phyloP scores from a whole-genome alignment of 1,284 basidiomycete species.

The Polyporus tsugae region DNA sequence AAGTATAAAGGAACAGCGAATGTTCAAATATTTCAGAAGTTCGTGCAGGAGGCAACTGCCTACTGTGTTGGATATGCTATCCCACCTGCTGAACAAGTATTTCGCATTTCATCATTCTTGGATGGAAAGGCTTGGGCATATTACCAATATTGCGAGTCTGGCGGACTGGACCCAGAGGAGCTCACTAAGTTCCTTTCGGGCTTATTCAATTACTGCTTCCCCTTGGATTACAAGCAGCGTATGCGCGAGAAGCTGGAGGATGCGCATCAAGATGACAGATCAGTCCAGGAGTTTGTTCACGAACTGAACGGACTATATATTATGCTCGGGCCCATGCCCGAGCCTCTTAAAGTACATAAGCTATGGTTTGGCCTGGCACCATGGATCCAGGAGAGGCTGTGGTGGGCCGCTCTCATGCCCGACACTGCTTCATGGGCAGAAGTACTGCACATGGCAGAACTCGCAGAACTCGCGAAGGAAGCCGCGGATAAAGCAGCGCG shows the following conservation, averaged over 20 bases:
- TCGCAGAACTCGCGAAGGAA: neutral
- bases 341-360: neutral
- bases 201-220: neutral
- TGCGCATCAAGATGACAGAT: neutral
- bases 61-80: neutral
- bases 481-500: too few relatives aligned
- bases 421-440: neutral
- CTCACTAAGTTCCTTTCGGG: neutral
- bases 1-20: neutral
- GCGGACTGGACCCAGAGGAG: neutral
- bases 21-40: neutral
- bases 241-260: neutral
- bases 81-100: neutral
- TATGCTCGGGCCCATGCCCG: neutral
- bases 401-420: neutral
- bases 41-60: neutral
- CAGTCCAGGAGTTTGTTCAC: neutral
- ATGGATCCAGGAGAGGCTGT: neutral
- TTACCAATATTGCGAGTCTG: neutral
- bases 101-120: neutral
- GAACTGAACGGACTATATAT: neutral
- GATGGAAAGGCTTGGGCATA: neutral
- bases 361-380: neutral
- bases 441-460: neutral
- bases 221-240: neutral